A percentile compares a stretch with the other conserved stretches of the same genome.
Conservation (phyloP, 2,329 filamentous ascomycete species). For the Sclerotinia sclerotiorum region DNA sequence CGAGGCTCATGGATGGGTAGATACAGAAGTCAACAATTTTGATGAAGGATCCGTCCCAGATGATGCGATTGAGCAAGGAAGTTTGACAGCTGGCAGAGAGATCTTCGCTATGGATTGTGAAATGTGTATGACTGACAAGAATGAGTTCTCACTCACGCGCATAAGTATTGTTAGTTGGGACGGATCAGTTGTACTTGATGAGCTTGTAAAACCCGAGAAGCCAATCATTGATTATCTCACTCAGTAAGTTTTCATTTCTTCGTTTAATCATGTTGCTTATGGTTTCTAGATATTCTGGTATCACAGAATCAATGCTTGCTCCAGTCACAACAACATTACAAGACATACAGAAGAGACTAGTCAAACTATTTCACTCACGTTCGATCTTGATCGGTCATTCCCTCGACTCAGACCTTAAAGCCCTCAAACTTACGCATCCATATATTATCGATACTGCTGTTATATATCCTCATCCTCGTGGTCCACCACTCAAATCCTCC, state of each 20-base stretch:
- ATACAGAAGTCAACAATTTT: constrained; percentile 67
- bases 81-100: constrained; percentile 77
- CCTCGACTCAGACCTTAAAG: constrained; percentile 78
- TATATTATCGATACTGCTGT: constrained; percentile 92
- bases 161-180: constrained; percentile 88
- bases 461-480: constrained; percentile 85
- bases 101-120: constrained; percentile 89
- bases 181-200: constrained; percentile 77
- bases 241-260: constrained; percentile 44
- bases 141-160: constrained; percentile 79
- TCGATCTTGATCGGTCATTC: constrained; percentile 80
- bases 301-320: constrained; percentile 81
- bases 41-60: constrained; percentile 69
- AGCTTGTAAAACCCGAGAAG: constrained; percentile 85
- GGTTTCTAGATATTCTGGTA: constrained; percentile 69
- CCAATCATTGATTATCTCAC: constrained; percentile 94
- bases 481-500: constrained; percentile 84
- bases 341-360: constrained; percentile 78
- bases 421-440: constrained; percentile 82
- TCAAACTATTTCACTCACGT: constrained; percentile 68
- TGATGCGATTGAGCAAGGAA: constrained; percentile 71
- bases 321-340: constrained; percentile 77
- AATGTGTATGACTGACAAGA: constrained; percentile 87
- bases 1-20: constrained; percentile 71
- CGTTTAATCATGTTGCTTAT: constrained; percentile 31